Evolutionary conservation across 2,329 filamentous ascomycete species (phyloP), one percentile per base, ranked within the genome.

Genomic region (Aspergillus alliaceus): DNA sequence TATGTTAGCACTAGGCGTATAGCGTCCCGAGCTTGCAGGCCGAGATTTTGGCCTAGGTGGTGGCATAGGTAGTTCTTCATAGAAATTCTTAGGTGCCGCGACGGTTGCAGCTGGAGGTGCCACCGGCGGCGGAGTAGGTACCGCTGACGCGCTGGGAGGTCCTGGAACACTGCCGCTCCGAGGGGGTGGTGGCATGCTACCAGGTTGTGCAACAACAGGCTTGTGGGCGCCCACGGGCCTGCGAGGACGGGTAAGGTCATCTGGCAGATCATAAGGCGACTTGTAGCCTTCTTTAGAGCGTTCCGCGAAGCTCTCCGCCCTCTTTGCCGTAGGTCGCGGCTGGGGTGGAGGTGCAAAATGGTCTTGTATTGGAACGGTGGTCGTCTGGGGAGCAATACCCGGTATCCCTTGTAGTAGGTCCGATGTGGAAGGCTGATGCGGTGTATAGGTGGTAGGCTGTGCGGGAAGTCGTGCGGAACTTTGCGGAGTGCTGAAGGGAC

Each of bases 191-290:
- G 82, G 80, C 18, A 76, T 71, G 14, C 67, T 72, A 25, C 76
- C 74, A 32, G 81, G 76, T 34, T 76, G 69, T 49, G 76, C 70
- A 56, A 78, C 77, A 6, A 80, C 77, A 42, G 83, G 75, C 53
- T 84, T 84, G 57, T 85, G 84, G 66, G 83, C 80, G 67, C 83
- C 86, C 6, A 79, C 73, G 52, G 88, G 80, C 78, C 89, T 88
- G 72, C 86, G 81, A 67, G 89, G 76, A 25, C 74, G 72, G 25
- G 81, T 84, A 29, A 99, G 84, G 54, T 97, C 93, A 75, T 95
- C 90, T 4, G 95, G 95, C 20, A 99, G 81, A 76, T 99, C 96
- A 67, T 97, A 99, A 0, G 95, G 95, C 20, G 93, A 98, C 49
- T 89, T 84, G 72, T 99, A 99, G 7, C 93, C 93, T 55, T 90